Percentiles rank a stretch among this genome's conserved stretches.
These are phyloP conservation scores for Candida sanyaensis DNA, from an alignment of 1,139 yeast species.

Conservation along the genomic window DNA sequence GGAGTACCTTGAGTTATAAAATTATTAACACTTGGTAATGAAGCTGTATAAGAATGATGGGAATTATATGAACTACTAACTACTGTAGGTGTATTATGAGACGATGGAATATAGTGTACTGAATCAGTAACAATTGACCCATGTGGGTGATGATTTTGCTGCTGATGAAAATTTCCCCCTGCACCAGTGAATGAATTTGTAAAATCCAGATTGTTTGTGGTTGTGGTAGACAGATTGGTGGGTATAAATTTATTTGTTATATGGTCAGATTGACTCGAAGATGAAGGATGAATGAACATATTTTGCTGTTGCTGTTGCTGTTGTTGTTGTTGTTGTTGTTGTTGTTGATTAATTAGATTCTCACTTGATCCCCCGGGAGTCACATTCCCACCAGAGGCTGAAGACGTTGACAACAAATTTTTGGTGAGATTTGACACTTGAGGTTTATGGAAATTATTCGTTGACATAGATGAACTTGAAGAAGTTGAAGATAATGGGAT, in stretches of 20 bases:
- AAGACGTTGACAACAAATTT: conserved; percentile 28
- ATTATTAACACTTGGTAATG: conserved; percentile 18
- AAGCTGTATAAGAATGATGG: conserved; percentile 41
- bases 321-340: neutral
- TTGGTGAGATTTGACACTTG: conserved; percentile 42
- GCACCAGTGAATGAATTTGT: neutral
- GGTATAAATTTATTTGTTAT: conserved; percentile 8
- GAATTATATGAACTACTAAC: conserved; percentile 51
- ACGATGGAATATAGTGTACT: conserved; percentile 41
- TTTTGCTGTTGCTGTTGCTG: no score
- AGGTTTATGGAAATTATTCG: conserved; percentile 12
- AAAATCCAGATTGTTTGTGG: neutral
- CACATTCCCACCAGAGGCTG: neutral
- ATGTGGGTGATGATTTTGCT: neutral
- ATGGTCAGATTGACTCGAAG: conserved; percentile 7
- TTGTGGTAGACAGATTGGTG: neutral
- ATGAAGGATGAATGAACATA: conserved; percentile 6
- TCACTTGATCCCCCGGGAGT: conserved; percentile 3
- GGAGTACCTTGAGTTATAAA: conserved; percentile 14
- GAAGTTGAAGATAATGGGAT: neutral
- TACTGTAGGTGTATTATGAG: conserved; percentile 58
- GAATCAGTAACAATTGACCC: conserved; percentile 20
- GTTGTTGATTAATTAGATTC: conserved; percentile 4
- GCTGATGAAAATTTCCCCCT: conserved; percentile 5
- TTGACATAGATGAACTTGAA: conserved; percentile 2